These are phyloP conservation scores for Ceratopteris richardii DNA, from an alignment of 75 land plant genomes.

Conservation along the genomic window DNA sequence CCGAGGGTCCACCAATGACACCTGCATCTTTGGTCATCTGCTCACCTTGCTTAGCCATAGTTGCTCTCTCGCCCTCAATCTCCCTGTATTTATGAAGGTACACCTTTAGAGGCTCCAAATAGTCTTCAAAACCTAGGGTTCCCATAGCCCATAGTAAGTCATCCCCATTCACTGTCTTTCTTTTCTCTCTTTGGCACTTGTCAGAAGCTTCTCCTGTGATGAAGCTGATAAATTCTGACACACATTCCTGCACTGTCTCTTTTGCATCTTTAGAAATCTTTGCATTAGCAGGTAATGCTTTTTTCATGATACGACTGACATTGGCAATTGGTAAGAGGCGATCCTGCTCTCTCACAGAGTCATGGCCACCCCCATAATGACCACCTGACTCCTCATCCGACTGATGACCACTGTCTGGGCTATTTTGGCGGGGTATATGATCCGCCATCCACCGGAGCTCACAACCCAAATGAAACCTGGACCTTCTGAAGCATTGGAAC, in stretches of 20 bases:
- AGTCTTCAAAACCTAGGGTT: conserved; percentile 67
- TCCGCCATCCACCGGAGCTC: background rate
- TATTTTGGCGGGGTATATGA: background rate
- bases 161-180: conserved; percentile 72
- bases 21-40: conserved; percentile 15
- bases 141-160: conserved; percentile 77
- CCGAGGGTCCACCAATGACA: too few species aligned
- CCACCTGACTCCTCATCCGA: conserved; percentile 9
- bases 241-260: conserved; percentile 67
- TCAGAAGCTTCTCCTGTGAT: conserved; percentile 63
- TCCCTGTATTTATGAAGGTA: conserved; percentile 59
- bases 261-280: conserved; percentile 70
- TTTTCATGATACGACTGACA: conserved; percentile 68
- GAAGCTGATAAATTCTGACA: conserved; percentile 66
- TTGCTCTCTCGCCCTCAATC: conserved; percentile 32
- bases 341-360: conserved; percentile 46
- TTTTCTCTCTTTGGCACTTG: conserved; percentile 65
- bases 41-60: conserved; percentile 26
- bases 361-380: conserved; percentile 14
- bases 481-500: too few species aligned
- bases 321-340: conserved; percentile 60
- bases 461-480: too few species aligned
- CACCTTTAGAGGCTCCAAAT: conserved; percentile 57
- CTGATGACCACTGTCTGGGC: conserved; percentile 9
- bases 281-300: conserved; percentile 57